These are phyloP conservation scores for Clohesyomyces aquaticus DNA, from an alignment of 495 filamentous ascomycete genomes.

Conservation along the genomic window DNA sequence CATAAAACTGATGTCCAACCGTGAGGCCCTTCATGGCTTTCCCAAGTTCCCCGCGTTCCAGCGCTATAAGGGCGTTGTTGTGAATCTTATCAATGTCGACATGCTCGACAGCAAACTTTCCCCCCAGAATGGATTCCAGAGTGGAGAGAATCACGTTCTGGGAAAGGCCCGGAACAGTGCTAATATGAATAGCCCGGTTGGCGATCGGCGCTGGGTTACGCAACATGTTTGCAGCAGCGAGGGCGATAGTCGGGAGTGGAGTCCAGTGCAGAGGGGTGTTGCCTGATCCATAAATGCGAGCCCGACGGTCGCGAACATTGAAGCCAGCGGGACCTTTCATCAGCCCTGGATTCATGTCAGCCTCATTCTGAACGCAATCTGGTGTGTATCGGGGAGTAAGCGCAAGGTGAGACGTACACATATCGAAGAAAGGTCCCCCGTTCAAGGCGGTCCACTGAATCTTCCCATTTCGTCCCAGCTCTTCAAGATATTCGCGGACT, in stretches of 20 bases:
- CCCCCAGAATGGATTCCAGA: constrained; percentile 25
- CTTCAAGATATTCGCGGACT: constrained; percentile 26
- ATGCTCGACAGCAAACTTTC: constrained; percentile 27
- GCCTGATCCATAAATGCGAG: constrained; percentile 35
- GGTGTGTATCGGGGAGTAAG: neutral
- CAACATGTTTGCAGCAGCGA: constrained; percentile 31
- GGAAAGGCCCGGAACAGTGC: constrained; percentile 23
- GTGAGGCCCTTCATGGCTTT: constrained; percentile 33
- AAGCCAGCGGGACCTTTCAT: constrained; percentile 40
- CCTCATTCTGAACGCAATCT: no score
- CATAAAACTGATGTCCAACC: constrained; percentile 32
- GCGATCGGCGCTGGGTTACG: constrained; percentile 20
- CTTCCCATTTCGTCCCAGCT: constrained; percentile 15
- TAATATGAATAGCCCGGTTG: constrained; percentile 37
- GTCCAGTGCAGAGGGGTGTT: constrained; percentile 37
- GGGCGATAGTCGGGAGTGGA: constrained; percentile 28
- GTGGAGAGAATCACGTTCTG: constrained; percentile 35
- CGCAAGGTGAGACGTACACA: constrained; percentile 28
- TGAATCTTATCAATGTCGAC: constrained; percentile 39
- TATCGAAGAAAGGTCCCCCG: constrained; percentile 40
- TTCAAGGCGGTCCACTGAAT: constrained; percentile 34
- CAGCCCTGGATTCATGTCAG: constrained; percentile 32
- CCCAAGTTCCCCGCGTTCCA: constrained; percentile 34
- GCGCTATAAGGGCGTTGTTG: constrained; percentile 32
- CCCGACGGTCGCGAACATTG: constrained; percentile 23